These are phyloP conservation scores for Trichophyton schoenleinii DNA, from an alignment of 2,329 filamentous ascomycete genomes.

Conservation along the genomic window DNA sequence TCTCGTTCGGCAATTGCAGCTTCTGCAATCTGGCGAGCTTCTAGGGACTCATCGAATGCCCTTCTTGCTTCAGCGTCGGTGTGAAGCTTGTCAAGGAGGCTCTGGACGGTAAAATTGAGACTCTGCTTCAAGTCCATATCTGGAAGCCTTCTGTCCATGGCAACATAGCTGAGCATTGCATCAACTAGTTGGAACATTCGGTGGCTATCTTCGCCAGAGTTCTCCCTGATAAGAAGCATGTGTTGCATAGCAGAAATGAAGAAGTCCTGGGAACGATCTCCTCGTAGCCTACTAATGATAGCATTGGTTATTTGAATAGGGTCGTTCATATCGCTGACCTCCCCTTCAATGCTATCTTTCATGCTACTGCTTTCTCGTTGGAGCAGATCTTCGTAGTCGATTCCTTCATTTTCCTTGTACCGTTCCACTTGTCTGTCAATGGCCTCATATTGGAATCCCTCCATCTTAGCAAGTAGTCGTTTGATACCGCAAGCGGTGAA, in stretches of 20 bases:
- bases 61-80: constrained; percentile 91
- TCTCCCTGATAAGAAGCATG: constrained; percentile 80
- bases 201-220: constrained; percentile 79
- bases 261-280: constrained; percentile 82
- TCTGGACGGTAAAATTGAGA: constrained; percentile 94
- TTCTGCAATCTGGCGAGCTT: constrained; percentile 85
- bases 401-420: constrained; percentile 85
- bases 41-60: constrained; percentile 79
- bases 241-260: constrained; percentile 93
- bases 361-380: constrained; percentile 84
- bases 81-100: constrained; percentile 84
- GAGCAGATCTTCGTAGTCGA: constrained; percentile 95
- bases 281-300: constrained; percentile 71
- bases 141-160: constrained; percentile 88
- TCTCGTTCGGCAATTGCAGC: constrained; percentile 92
- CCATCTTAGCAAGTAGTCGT: constrained; percentile 91
- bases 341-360: constrained; percentile 73
- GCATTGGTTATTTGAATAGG: constrained; percentile 88
- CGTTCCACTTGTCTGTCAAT: constrained; percentile 97
- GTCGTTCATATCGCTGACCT: constrained; percentile 84
- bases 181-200: constrained; percentile 97
- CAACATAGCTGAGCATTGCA: constrained; percentile 97
- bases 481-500: constrained; percentile 94
- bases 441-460: constrained; percentile 92
- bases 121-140: constrained; percentile 98